Conservation (phyloP, 2,329 filamentous ascomycete species). For the Phaeomoniella chlamydospora region DNA sequence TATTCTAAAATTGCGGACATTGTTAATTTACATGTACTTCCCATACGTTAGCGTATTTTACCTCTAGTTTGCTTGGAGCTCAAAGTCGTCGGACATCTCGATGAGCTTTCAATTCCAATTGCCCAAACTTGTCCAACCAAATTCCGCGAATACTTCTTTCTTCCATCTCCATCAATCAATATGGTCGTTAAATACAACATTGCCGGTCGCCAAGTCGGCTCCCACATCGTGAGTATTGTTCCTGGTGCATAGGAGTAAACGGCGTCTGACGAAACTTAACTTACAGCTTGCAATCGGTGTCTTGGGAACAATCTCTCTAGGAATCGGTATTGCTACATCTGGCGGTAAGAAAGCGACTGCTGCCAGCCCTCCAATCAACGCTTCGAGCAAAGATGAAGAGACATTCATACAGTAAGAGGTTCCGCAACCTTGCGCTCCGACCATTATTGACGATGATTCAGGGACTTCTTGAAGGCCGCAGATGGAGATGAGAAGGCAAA, state of each 20-base stretch:
- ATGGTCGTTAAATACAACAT: slow-evolving; percentile 38
- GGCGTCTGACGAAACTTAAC: slow-evolving; percentile 4
- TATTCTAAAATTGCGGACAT: too few species aligned
- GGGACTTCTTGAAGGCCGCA: slow-evolving; percentile 35
- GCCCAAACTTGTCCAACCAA: too few species aligned
- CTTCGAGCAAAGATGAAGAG: slow-evolving; percentile 53
- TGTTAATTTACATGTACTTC: too few species aligned
- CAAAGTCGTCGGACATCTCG: neutral
- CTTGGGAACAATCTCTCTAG: slow-evolving; percentile 33
- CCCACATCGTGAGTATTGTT: slow-evolving; percentile 31
- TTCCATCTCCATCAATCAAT: slow-evolving; percentile 14
- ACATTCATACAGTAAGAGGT: slow-evolving; percentile 55
- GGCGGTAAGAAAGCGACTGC: slow-evolving; percentile 31
- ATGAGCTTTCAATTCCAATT: slow-evolving; percentile 3
- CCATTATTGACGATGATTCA: too few species aligned
- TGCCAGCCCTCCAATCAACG: slow-evolving; percentile 44
- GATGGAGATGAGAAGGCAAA: slow-evolving; percentile 32
- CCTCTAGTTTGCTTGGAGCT: too few species aligned
- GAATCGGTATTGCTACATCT: slow-evolving; percentile 28
- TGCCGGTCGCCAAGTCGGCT: slow-evolving; percentile 36
- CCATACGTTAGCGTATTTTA: too few species aligned
- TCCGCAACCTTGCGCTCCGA: too few species aligned
- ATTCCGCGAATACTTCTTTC: too few species aligned
- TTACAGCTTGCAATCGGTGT: slow-evolving; percentile 46
- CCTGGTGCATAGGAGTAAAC: slow-evolving; percentile 1